A percentile compares a stretch with the other conserved stretches of the same genome.
These are phyloP conservation scores for Metrosideros polymorpha DNA, from an alignment of 441 rosid genomes.

Conservation along the genomic window DNA sequence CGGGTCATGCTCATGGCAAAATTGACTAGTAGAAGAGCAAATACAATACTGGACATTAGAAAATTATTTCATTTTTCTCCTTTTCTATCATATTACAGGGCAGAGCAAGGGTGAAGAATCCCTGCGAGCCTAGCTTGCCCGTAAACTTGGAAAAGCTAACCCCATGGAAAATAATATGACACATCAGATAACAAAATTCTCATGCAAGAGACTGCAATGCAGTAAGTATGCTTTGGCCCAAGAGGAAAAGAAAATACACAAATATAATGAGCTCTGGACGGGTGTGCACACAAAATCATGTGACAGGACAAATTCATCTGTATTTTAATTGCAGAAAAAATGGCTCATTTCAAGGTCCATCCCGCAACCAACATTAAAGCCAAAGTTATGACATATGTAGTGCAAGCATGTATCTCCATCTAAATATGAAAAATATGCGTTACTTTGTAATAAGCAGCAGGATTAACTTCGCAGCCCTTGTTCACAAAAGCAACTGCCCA, in stretches of 20 bases:
- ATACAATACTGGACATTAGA: background rate
- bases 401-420: background rate
- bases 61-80: background rate
- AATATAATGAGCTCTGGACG: background rate
- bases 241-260: background rate
- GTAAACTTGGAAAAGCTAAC: background rate
- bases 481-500: background rate
- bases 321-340: background rate
- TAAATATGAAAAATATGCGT: background rate
- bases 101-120: background rate
- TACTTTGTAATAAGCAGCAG: background rate
- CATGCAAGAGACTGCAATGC: background rate
- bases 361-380: background rate
- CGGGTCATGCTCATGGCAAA: background rate
- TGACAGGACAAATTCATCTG: background rate
- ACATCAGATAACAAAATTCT: background rate
- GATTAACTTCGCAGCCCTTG: background rate
- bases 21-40: background rate
- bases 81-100: background rate
- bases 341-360: background rate
- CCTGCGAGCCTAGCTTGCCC: background rate
- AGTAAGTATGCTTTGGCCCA: background rate
- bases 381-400: background rate
- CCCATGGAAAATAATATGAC: background rate
- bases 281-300: background rate